Percentiles rank a stretch among this genome's conserved stretches.
These are phyloP conservation scores for Linnemannia schmuckeri DNA, from an alignment of 192 early-diverging fungal species.

Conservation along the genomic window DNA sequence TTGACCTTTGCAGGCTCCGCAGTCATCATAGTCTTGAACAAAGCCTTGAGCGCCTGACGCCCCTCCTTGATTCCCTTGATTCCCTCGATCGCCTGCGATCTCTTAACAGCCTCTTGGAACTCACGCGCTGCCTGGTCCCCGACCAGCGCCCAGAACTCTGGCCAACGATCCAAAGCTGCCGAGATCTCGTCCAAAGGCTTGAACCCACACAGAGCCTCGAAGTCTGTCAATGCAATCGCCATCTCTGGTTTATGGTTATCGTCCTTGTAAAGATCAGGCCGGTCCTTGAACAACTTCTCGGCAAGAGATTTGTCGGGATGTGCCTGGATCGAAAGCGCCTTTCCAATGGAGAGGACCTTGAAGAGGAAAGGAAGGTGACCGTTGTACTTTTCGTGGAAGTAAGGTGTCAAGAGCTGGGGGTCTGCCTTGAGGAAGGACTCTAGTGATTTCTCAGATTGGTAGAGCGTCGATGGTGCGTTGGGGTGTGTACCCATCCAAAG, in stretches of 20 bases:
- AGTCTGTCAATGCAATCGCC: constrained; percentile 95
- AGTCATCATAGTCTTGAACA: constrained; percentile 77
- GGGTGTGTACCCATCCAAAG: constrained; percentile 99
- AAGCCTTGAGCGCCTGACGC: constrained; percentile 59
- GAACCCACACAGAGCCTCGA: constrained; percentile 96
- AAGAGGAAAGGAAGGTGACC: constrained; percentile 96
- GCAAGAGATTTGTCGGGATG: constrained; percentile 97
- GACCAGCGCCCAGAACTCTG: constrained; percentile 83
- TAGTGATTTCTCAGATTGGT: constrained; percentile 63
- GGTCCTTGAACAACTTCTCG: constrained; percentile 72
- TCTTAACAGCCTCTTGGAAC: constrained; percentile 63
- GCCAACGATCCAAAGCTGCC: constrained; percentile 73
- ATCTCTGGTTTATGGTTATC: constrained; percentile 97
- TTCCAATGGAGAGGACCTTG: constrained; percentile 91
- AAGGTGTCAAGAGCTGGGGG: constrained; percentile 62
- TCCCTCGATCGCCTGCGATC: constrained; percentile 38
- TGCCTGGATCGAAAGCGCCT: constrained; percentile 97
- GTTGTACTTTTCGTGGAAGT: constrained; percentile 72
- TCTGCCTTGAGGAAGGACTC: constrained; percentile 71
- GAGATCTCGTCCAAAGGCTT: constrained; percentile 85
- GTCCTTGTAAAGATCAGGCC: constrained; percentile 94
- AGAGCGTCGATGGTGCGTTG: constrained; percentile 80
- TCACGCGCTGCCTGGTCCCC: constrained; percentile 62
- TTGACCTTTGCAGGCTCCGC: constrained; percentile 61
- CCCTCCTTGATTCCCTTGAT: constrained; percentile 50